Percentiles rank a stretch among this genome's conserved stretches.
These are phyloP conservation scores for Tolypocladium capitatum DNA, from an alignment of 2,329 filamentous ascomycete species.

Conservation along the genomic window DNA sequence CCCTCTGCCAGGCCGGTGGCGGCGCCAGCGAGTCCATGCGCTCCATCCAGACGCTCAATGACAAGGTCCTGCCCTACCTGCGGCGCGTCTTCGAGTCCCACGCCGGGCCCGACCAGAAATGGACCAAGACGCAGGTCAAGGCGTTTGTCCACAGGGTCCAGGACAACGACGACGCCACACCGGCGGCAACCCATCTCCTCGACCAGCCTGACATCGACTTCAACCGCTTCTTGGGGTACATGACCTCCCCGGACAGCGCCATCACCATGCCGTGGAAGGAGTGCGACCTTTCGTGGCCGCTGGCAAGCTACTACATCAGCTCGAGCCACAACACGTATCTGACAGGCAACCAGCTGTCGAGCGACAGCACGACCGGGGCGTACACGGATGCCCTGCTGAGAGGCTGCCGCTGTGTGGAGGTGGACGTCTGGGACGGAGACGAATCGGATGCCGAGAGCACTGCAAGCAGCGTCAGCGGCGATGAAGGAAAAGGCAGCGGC, in stretches of 20 bases:
- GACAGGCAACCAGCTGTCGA: constrained; percentile 75
- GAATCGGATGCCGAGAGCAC: constrained; percentile 56
- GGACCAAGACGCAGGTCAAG: constrained; percentile 30
- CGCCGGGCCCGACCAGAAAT: constrained; percentile 26
- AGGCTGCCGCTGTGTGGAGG: constrained; percentile 82
- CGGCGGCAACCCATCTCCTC: constrained; percentile 13
- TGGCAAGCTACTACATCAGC: constrained; percentile 87
- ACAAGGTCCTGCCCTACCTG: constrained; percentile 27
- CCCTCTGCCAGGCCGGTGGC: too few relatives aligned
- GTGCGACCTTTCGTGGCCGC: constrained; percentile 54
- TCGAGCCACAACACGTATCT: constrained; percentile 95
- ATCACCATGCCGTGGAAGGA: constrained; percentile 25
- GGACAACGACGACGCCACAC: constrained; percentile 21
- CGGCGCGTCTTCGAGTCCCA: constrained; percentile 32
- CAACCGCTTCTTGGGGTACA: constrained; percentile 38
- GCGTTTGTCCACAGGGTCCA: constrained; percentile 35
- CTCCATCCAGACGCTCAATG: constrained; percentile 26
- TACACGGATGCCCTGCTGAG: constrained; percentile 75
- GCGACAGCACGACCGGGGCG: constrained; percentile 73
- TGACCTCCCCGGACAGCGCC: constrained; percentile 35
- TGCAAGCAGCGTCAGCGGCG: constrained; percentile 35
- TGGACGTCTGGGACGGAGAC: constrained; percentile 89
- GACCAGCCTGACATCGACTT: constrained; percentile 27
- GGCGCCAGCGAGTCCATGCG: constrained; percentile 29
- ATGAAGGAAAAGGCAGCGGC: constrained; percentile 30